Evolutionary conservation across 345 rosid species (phyloP).

Genomic region (Bretschneidera sinensis): DNA sequence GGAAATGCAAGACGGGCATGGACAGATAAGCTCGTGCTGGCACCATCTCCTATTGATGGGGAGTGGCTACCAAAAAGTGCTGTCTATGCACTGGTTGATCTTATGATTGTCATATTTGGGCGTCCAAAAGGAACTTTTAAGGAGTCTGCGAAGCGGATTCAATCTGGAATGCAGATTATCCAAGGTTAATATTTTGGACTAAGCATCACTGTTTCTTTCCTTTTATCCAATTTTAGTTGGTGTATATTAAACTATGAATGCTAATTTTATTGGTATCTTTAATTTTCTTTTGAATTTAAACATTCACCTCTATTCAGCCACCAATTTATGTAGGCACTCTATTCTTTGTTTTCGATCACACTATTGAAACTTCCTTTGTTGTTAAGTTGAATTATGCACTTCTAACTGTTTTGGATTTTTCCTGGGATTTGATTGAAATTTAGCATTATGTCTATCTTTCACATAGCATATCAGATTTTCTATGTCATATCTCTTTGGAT

Average conservation of each 20-base stretch:
- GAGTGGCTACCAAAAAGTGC: slow-evolving; percentile 96
- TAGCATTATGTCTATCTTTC: neutral
- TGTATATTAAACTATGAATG: too few relatives aligned
- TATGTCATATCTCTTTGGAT: neutral
- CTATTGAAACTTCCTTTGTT: too few relatives aligned
- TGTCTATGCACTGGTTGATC: slow-evolving; percentile 83
- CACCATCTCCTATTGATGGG: slow-evolving; percentile 87
- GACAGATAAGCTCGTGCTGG: slow-evolving; percentile 74
- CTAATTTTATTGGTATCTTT: too few relatives aligned
- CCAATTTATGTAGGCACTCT: neutral
- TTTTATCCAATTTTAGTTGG: too few relatives aligned
- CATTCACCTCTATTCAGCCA: neutral
- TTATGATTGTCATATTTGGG: slow-evolving; percentile 77
- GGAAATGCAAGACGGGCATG: slow-evolving; percentile 47
- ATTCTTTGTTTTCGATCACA: neutral
- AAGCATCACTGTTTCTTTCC: too few relatives aligned
- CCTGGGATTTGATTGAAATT: neutral
- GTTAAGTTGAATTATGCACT: neutral
- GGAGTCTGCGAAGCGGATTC: slow-evolving; percentile 87
- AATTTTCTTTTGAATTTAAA: neutral
- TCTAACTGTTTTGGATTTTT: neutral
- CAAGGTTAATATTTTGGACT: slow-evolving; percentile 43
- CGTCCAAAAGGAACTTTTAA: slow-evolving; percentile 95
- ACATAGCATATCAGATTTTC: neutral
- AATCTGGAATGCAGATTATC: slow-evolving; percentile 72